phyloP scores from a whole-genome alignment of 2,329 filamentous ascomycete genomes.

The Fusarium coffeatum region DNA sequence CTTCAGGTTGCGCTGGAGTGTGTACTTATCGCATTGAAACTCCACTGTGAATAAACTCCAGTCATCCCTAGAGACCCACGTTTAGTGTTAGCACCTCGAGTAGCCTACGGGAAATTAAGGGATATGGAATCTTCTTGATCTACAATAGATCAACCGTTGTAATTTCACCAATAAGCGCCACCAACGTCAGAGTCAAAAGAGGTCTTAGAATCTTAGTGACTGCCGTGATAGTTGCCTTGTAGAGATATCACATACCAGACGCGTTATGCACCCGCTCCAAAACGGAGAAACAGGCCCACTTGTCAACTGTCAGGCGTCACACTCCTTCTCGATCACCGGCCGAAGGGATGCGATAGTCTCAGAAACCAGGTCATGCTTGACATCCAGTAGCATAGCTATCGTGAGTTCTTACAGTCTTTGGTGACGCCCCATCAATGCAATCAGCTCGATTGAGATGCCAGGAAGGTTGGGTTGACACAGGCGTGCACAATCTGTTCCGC shows the following conservation, averaged over 20 bases:
- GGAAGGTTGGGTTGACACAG: too few species aligned
- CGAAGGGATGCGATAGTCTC: neutral
- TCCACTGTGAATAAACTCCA: too few species aligned
- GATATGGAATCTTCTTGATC: neutral
- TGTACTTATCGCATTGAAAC: too few species aligned
- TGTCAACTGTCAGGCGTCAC: fast-evolving
- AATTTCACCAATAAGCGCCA: neutral
- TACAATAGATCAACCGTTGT: neutral
- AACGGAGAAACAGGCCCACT: neutral
- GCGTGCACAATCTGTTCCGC: fast-evolving
- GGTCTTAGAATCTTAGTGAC: neutral
- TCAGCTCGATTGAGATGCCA: fast-evolving
- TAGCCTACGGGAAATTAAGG: neutral
- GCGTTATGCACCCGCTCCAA: neutral
- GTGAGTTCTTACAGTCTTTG: fast-evolving
- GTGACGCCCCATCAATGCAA: fast-evolving
- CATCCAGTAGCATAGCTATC: neutral
- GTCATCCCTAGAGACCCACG: too few species aligned
- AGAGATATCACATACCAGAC: slow-evolving; percentile 28
- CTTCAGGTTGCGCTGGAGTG: too few species aligned
- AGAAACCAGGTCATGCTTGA: fast-evolving
- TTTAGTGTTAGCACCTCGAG: too few species aligned
- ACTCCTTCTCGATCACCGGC: neutral
- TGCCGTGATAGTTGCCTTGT: neutral
- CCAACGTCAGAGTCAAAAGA: neutral